Evolutionary conservation across 805 yeast genomes (phyloP).

Genomic region (Saccharomycopsis sp.): DNA sequence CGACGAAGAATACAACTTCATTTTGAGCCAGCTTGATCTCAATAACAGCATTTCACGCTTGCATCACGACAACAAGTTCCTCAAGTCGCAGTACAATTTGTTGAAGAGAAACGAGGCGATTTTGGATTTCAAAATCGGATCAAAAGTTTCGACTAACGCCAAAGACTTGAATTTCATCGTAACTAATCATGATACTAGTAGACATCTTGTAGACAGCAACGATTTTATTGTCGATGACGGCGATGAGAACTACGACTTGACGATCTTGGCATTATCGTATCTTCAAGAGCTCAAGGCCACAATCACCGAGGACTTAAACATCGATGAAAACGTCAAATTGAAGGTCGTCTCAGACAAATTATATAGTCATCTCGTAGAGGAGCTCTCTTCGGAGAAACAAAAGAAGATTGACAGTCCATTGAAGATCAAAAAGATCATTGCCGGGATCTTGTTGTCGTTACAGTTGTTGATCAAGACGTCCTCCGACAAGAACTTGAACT

Average conservation of each 20-base stretch:
- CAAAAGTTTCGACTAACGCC: slow-evolving; percentile 22
- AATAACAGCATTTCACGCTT: slow-evolving; percentile 6
- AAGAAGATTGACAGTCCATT: neutral
- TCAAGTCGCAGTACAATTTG: slow-evolving; percentile 32
- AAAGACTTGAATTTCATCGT: slow-evolving; percentile 21
- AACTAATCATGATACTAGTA: slow-evolving; percentile 13
- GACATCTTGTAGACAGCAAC: slow-evolving; percentile 9
- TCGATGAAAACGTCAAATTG: slow-evolving; percentile 6
- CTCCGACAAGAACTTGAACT: slow-evolving; percentile 11
- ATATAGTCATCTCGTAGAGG: neutral
- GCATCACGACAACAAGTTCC: slow-evolving; percentile 11
- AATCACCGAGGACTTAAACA: slow-evolving; percentile 19
- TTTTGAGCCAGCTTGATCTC: neutral
- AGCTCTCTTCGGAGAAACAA: neutral
- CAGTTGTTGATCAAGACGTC: slow-evolving; percentile 12
- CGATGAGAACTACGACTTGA: slow-evolving; percentile 23
- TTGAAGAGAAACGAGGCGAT: slow-evolving; percentile 40
- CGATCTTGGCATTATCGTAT: slow-evolving; percentile 26
- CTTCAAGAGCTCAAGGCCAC: slow-evolving; percentile 23
- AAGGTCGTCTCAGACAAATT: slow-evolving; percentile 3
- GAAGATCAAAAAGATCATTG: slow-evolving; percentile 10
- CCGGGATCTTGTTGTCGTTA: slow-evolving; percentile 13
- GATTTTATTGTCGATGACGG: slow-evolving; percentile 9
- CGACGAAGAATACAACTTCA: neutral
- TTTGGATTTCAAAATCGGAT: slow-evolving; percentile 36